Conservation (phyloP, 805 yeast species). For the Sugiyamaella mastotermitis region DNA sequence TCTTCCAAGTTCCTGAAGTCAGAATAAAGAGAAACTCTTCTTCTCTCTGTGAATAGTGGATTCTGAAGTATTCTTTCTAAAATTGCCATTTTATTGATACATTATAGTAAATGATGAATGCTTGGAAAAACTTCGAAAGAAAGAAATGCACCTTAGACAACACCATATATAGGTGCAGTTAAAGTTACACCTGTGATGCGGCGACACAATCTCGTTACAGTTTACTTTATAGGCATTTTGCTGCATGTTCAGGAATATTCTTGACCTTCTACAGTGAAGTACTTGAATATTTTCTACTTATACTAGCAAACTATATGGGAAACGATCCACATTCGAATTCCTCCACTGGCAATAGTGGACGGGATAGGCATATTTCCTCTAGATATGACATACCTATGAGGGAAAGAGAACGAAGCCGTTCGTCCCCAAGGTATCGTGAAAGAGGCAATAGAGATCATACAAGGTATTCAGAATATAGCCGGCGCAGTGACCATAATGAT, state of each 20-base stretch:
- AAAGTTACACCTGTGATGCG: neutral
- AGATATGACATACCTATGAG: neutral
- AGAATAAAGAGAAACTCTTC: conserved; percentile 44
- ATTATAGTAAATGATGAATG: too few relatives aligned
- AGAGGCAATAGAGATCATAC: neutral
- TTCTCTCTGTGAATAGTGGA: conserved; percentile 33
- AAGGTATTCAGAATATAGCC: neutral
- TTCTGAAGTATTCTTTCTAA: conserved; percentile 17
- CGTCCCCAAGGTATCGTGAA: neutral
- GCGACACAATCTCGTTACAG: neutral
- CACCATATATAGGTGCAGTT: neutral
- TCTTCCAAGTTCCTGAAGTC: conserved; percentile 40
- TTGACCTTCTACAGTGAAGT: too few relatives aligned
- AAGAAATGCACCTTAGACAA: too few relatives aligned
- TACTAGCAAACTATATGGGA: too few relatives aligned
- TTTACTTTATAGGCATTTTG: neutral
- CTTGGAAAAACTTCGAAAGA: neutral
- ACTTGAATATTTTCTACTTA: too few relatives aligned
- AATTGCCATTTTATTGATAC: conserved; percentile 3
- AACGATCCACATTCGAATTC: too few relatives aligned
- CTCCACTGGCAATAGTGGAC: too few relatives aligned
- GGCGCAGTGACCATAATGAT: neutral
- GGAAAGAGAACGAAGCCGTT: neutral
- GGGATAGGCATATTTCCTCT: neutral
- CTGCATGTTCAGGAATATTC: too few relatives aligned